phyloP scores from a whole-genome alignment of 257 asterid genomes.

The Plectranthus barbatus region DNA sequence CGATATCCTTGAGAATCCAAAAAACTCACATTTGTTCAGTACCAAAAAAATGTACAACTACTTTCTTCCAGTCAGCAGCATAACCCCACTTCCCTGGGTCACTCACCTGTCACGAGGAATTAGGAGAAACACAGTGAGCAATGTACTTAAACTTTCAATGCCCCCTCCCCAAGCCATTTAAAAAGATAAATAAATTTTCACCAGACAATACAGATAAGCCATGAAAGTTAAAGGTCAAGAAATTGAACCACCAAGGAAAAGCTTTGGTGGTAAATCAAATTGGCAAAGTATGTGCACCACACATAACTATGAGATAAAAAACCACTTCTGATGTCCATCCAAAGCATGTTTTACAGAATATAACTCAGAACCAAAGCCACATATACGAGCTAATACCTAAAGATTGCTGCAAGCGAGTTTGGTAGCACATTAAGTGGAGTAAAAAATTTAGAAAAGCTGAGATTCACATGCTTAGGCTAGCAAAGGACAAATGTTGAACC shows the following conservation, averaged over 20 bases:
- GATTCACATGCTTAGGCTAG: conserved; percentile 1
- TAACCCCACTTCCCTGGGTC: conserved; percentile 87
- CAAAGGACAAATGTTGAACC: not conserved
- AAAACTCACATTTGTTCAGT: conserved; percentile 76
- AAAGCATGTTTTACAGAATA: not conserved
- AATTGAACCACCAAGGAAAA: conserved; percentile 7
- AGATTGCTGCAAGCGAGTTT: not conserved
- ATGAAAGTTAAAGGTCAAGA: no score
- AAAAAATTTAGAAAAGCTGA: not conserved
- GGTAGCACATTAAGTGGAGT: not conserved
- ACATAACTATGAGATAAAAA: not conserved
- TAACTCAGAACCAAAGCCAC: not conserved
- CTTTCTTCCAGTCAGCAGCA: conserved; percentile 66
- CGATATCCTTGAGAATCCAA: not conserved
- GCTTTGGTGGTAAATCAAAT: not conserved
- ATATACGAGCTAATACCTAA: not conserved
- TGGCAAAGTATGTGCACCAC: no score
- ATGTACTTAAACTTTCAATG: not conserved
- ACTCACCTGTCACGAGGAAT: conserved; percentile 57
- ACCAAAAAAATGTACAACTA: conserved; percentile 78
- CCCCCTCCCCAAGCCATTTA: no score
- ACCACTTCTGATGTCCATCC: not conserved
- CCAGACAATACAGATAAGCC: not conserved
- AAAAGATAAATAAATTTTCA: not conserved
- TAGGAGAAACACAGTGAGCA: conserved; percentile 8